A percentile compares a stretch with the other conserved stretches of the same genome.
Conservation (phyloP, 176 grass and related monocot genomes). For the Calamus simplicifolius region DNA sequence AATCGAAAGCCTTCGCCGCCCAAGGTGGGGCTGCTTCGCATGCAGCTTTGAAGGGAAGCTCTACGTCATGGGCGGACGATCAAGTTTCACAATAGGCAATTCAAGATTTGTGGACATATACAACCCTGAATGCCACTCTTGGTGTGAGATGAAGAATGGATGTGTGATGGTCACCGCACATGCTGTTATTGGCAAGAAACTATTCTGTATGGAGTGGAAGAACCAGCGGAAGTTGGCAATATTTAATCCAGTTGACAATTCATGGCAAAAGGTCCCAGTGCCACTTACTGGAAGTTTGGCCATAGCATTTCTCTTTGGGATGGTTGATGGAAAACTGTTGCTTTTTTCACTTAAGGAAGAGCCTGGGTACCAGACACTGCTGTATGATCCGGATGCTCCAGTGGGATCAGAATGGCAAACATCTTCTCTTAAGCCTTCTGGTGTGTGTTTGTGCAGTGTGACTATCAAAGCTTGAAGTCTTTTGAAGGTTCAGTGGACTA, state of each 20-base stretch:
- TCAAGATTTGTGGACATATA: slow-evolving; percentile 48
- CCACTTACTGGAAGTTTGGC: slow-evolving; percentile 43
- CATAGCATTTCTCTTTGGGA: slow-evolving; percentile 48
- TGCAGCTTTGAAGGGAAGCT: slow-evolving; percentile 25
- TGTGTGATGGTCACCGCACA: slow-evolving; percentile 82
- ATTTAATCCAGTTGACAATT: slow-evolving; percentile 35
- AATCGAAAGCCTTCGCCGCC: slow-evolving; percentile 43
- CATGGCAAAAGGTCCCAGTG: slow-evolving; percentile 33
- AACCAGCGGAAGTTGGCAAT: slow-evolving; percentile 33
- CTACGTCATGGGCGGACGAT: slow-evolving; percentile 66
- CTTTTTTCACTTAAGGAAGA: slow-evolving; percentile 44
- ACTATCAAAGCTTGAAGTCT: slow-evolving; percentile 52
- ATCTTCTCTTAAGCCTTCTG: slow-evolving; percentile 31
- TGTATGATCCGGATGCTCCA: slow-evolving; percentile 44
- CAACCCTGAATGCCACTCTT: slow-evolving; percentile 14
- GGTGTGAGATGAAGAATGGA: slow-evolving; percentile 63
- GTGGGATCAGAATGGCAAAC: slow-evolving; percentile 43
- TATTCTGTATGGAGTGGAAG: slow-evolving; percentile 71
- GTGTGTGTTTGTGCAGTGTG: slow-evolving; percentile 42
- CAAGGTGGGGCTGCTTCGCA: slow-evolving; percentile 65
- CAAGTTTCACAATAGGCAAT: slow-evolving; percentile 75
- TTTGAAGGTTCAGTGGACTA: no score
- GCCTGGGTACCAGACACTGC: slow-evolving; percentile 34
- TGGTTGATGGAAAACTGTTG: slow-evolving; percentile 36
- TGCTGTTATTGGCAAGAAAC: slow-evolving; percentile 16